phyloP scores from a whole-genome alignment of 2,329 filamentous ascomycete species.

The Cladosporium sp. region DNA sequence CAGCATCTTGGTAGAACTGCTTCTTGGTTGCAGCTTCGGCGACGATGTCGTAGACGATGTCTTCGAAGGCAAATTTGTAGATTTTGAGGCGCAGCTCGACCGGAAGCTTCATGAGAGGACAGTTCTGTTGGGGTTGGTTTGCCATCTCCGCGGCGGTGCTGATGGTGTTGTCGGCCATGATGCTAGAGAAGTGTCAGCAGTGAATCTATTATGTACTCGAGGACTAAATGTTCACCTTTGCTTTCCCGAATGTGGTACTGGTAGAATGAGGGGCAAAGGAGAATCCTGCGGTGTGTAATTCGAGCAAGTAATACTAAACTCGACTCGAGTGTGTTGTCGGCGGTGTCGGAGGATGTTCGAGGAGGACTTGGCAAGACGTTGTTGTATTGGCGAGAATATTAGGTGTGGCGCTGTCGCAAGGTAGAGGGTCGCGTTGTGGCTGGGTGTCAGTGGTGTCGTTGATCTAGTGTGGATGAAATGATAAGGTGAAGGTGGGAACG shows the following conservation, averaged over 20 bases:
- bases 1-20: too few relatives aligned
- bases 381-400: neutral
- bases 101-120: neutral
- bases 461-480: neutral
- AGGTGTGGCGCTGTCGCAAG: too few relatives aligned
- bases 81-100: neutral
- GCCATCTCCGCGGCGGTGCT: neutral
- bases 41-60: neutral
- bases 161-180: neutral
- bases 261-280: too few relatives aligned
- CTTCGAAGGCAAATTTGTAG: neutral
- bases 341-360: neutral
- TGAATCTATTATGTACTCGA: neutral
- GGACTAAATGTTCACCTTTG: too few relatives aligned
- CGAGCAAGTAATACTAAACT: neutral
- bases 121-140: neutral
- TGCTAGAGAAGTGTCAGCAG: neutral
- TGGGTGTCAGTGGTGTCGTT: neutral
- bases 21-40: neutral
- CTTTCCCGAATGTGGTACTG: too few relatives aligned
- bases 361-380: neutral
- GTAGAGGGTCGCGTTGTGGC: neutral
- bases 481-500: neutral
- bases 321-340: neutral
- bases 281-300: neutral